Conservation (phyloP, 108 stramenopile genomes). For the Conticribra weissflogii region DNA sequence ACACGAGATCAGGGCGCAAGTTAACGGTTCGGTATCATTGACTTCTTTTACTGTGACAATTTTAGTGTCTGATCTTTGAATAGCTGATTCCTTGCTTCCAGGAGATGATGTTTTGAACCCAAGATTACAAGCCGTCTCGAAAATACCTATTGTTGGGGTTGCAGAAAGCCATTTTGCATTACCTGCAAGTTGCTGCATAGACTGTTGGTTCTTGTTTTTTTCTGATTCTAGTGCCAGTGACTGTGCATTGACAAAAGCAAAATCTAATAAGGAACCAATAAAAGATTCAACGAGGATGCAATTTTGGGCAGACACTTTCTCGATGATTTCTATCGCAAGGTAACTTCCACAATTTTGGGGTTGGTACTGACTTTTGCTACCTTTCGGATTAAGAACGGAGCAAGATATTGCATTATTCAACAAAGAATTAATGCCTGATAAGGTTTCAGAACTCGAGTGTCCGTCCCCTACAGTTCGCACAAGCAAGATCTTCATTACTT, state of each 20-base stretch:
- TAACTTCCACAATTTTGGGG: slow-evolving; percentile 18
- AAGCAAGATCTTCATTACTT: slow-evolving; percentile 22
- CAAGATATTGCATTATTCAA: slow-evolving; percentile 27
- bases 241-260: slow-evolving; percentile 43
- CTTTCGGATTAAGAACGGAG: not conserved
- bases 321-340: slow-evolving; percentile 60
- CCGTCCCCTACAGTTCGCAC: slow-evolving; percentile 15
- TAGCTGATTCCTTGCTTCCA: slow-evolving; percentile 11
- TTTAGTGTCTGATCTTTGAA: slow-evolving; percentile 2
- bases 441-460: slow-evolving; percentile 6
- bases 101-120: slow-evolving; percentile 29
- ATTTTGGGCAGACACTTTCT: slow-evolving; percentile 39
- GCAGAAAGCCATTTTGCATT: slow-evolving; percentile 39
- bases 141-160: slow-evolving; percentile 73
- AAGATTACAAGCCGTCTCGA: slow-evolving; percentile 51
- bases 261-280: slow-evolving; percentile 47
- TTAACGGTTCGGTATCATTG: slow-evolving; percentile 17
- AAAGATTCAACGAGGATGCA: slow-evolving; percentile 54
- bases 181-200: slow-evolving; percentile 51
- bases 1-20: slow-evolving; percentile 18
- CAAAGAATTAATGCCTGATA: slow-evolving; percentile 19
- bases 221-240: slow-evolving; percentile 43
- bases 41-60: slow-evolving; percentile 18
- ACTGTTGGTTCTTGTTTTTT: slow-evolving; percentile 16
- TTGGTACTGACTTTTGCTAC: not conserved